Base-by-base conservation (phyloP, 2,329 filamentous ascomycete species). In the Calcarisporium arbuscula region DNA sequence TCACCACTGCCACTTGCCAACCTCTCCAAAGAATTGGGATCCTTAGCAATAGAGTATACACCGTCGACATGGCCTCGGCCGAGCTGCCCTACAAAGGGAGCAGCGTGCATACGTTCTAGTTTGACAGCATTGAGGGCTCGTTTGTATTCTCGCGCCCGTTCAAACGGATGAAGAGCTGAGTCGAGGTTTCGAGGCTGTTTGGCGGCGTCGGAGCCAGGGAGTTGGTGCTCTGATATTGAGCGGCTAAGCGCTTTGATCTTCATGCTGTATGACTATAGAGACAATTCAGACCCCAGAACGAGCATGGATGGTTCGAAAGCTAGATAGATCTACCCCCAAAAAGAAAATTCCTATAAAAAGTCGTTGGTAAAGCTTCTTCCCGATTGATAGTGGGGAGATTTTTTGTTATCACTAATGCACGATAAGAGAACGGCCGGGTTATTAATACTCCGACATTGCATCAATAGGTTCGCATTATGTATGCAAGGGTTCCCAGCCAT, bases 31-130 rank as follows among this genome's bases (percentile, higher is more conserved):
- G 80, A 81, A 47, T 77, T 78, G 6, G 83, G 82, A 48, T 92
- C 86, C 58, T 88, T 88, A 40, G 83, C 82, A 58, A 92, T 77
- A 22, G 77, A 77, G 58, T 90, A 92, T 22, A 67, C 62, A 43
- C 92, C 92, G 53, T 98, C 92, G 36, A 95, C 85, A 62, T 98
- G 92, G 15, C 92, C 90, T 20, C 77, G 73, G 35, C 90, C 90
- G 17, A 98, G 77, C 58, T 95, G 86, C 1, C 75, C 85, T 28
- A 98, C 65, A 53, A 95, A 95, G 4, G 69, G 68, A 39, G 66
- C 64, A 7, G 68, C 74, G 60, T 94, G 94, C 83, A 95, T 90
- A 49, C 89, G 83, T 64, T 95, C 87, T 42, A 95, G 66, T 60
- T 95, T 95, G 39, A 88, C 87, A 18, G 89, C 89, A 75, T 87